Evolutionary conservation across 768 basidiomycete genomes (phyloP), one percentile per base, ranked within the genome.

Genomic region (Daedalea quercina): DNA sequence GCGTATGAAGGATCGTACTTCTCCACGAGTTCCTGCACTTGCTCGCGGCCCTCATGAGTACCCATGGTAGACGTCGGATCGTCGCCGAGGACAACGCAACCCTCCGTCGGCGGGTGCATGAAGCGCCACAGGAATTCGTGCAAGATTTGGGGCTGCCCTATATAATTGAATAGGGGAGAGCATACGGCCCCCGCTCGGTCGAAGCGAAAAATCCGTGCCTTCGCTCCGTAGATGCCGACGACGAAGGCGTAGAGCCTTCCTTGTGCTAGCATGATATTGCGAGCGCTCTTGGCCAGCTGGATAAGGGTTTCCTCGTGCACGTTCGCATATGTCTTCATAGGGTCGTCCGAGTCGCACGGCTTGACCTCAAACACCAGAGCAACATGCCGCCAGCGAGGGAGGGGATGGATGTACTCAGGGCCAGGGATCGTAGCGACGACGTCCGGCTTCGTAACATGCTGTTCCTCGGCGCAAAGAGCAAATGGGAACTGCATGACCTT

Each of bases 71-170:
- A 22, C 7, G 56, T 52, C 1, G 53, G 53, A 33, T 57, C 56
- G 13, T 20, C 43, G 1, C 56, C 56, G 26, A 52, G 50, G n/a
- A 57, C 45, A 8, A 31, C 23, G 7, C 33, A 23, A 3, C 53
- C 53, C 22, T 40, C 15, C 11, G 17, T 8, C 44, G 3, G 15
- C 8, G 56, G 56, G 28, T 57, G 45, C 3, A 35, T 19, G 20
- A 54, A 57, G 25, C 48, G 50, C 56, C 56, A 57, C 9, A 57
- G 25, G 37, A 57, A 57, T 12, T 48, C 34, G 19, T 43, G 42
- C 3, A 57, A 42, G 6, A 52, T 17, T 9, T 41, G 25, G 8
- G 52, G 43, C 13, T 40, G 2, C n/a, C 19, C 22, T 9, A 44
- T 19, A 22, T 44, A 28, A 31, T 37, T 44, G 52, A 57, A 51